These are phyloP conservation scores for Wallacemonas rigidus DNA, from an alignment of 208 protist species.

Conservation along the genomic window DNA sequence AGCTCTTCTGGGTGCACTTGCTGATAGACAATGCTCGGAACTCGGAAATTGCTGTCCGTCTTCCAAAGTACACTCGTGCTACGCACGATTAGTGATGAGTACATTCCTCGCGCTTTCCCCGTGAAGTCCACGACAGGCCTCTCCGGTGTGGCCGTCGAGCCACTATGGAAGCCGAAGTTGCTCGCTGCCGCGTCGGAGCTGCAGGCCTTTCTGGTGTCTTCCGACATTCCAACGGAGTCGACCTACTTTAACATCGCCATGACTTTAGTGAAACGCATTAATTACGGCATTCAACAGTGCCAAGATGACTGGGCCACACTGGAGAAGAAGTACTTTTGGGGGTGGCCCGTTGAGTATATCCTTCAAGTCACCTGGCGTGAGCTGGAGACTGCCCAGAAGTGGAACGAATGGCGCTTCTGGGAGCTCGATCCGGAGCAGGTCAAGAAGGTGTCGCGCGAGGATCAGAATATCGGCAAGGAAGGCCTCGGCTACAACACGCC, in stretches of 20 bases:
- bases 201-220: slow-evolving; percentile 78
- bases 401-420: slow-evolving; percentile 93
- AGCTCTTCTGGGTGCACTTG: background rate
- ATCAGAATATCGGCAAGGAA: slow-evolving; percentile 88
- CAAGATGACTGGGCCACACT: slow-evolving; percentile 91
- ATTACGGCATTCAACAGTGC: slow-evolving; percentile 86
- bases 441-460: slow-evolving; percentile 89
- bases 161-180: slow-evolving; percentile 92
- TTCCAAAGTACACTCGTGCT: slow-evolving; percentile 53
- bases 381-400: slow-evolving; percentile 92
- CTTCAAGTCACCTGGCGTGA: slow-evolving; percentile 91
- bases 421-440: slow-evolving; percentile 92
- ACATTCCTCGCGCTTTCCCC: slow-evolving; percentile 91
- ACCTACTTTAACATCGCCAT: slow-evolving; percentile 93
- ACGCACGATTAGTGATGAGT: slow-evolving; percentile 87
- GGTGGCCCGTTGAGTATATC: slow-evolving; percentile 92
- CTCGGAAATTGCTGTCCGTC: slow-evolving; percentile 33
- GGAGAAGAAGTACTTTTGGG: slow-evolving; percentile 92
- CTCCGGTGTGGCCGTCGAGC: slow-evolving; percentile 87
- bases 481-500: slow-evolving; percentile 84
- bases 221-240: slow-evolving; percentile 89
- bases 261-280: slow-evolving; percentile 91
- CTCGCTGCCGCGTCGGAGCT: slow-evolving; percentile 84
- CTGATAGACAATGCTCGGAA: slow-evolving; percentile 28
- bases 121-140: slow-evolving; percentile 91